A percentile compares a stretch with the other conserved stretches of the same genome.
phyloP scores from a whole-genome alignment of 2,329 filamentous ascomycete genomes.

The Aspergillus versicolor region DNA sequence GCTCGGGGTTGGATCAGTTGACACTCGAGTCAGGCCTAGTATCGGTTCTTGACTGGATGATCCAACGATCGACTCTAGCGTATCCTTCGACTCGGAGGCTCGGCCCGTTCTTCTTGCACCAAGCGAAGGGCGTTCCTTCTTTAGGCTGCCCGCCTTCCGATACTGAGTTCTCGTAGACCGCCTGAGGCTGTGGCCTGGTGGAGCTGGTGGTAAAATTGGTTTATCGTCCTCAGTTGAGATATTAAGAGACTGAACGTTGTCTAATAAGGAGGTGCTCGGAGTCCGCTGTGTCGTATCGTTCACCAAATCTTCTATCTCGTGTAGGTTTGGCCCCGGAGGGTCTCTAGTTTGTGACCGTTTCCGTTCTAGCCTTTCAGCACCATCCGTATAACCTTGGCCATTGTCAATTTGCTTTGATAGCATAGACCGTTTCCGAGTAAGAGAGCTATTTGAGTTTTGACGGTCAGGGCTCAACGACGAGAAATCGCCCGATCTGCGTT shows the following conservation, averaged over 20 bases:
- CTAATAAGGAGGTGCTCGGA: constrained; percentile 61
- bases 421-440: constrained; percentile 92
- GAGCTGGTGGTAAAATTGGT: constrained; percentile 76
- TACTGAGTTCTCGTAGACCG: constrained; percentile 92
- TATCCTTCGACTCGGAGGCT: constrained; percentile 61
- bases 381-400: constrained; percentile 73
- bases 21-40: constrained; percentile 34
- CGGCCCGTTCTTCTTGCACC: constrained; percentile 67
- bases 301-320: constrained; percentile 75
- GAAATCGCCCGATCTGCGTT: constrained; percentile 74
- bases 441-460: constrained; percentile 55
- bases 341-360: constrained; percentile 64
- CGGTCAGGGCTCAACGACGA: constrained; percentile 55
- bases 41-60: constrained; percentile 35
- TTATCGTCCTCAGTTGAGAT: constrained; percentile 64
- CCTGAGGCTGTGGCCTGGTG: constrained; percentile 75
- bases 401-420: constrained; percentile 87
- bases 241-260: constrained; percentile 44
- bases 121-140: constrained; percentile 71
- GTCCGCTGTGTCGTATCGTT: constrained; percentile 71
- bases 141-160: constrained; percentile 74
- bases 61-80: constrained; percentile 39
- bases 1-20: constrained; percentile 37
- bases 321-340: constrained; percentile 62
- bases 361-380: constrained; percentile 74